Base-by-base conservation (phyloP, 2,329 filamentous ascomycete species). In the Penicillium sp. region DNA sequence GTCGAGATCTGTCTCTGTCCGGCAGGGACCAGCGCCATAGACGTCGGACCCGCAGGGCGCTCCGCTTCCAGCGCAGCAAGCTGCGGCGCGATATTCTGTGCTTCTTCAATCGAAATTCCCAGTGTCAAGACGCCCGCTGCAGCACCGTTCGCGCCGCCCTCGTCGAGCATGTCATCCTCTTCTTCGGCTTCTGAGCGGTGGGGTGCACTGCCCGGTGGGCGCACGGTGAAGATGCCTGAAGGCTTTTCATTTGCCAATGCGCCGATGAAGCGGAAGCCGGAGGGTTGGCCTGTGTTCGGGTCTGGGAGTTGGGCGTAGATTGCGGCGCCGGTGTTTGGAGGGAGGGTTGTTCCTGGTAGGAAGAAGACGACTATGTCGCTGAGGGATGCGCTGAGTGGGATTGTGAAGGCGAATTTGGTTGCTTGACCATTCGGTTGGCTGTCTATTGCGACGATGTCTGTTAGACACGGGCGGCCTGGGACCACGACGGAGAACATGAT, bases 161-260 rank as follows among this genome's bases (percentile, higher is more conserved):
- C 79, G 15, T 80, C 79, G 25, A 71, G 79, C 81, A 79, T 78
- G 33, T 74, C 73, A 50, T 73, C 74, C 69, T 65, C 75, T 52
- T 67, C 74, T 64, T 60, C 73, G 60, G 58, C 73, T 67, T 70
- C 75, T 38, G 64, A 68, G 60, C 65, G 65, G 23, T 23, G 59
- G 8, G 60, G 60, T 58, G 56, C 39, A 33, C 47, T 52, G 33
- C 21, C 50, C 50, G 66, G 39, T 16, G 54, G 45, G 2, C 79
- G 81, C 62, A 96, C 79, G 72, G 90, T 92, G 81, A 97, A 97
- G 56, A 97, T 89, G 36, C 92, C 91, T 64, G 89, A 93, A 66
- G 94, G 92, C 71, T 97, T 97, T 55, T 92, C 91, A 36, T 90
- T 87, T 1, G 90, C 92, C 55, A 99, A 87, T 48, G 88, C 94